phyloP scores from a whole-genome alignment of 2,329 filamentous ascomycete species.

The Pseudogymnoascus sp. region DNA sequence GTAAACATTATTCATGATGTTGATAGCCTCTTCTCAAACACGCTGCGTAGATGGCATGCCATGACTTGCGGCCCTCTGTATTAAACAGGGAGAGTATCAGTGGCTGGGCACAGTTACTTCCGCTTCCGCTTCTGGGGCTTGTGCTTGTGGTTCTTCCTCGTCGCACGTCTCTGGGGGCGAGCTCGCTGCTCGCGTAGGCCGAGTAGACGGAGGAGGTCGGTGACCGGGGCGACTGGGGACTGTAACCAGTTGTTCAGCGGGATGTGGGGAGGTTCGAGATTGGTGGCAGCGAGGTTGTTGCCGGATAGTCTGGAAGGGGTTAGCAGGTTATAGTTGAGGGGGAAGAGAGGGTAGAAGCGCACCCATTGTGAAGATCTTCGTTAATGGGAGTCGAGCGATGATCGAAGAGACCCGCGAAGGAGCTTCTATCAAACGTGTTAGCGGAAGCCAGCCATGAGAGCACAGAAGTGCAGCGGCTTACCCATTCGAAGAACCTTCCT shows the following conservation, averaged over 20 bases:
- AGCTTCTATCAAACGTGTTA: not conserved
- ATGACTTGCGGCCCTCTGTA: not conserved
- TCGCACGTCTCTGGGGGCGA: not conserved
- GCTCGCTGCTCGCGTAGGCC: not conserved
- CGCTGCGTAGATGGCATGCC: not conserved
- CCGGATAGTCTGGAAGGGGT: not conserved
- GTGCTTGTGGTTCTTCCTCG: not conserved
- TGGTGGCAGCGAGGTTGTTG: not conserved
- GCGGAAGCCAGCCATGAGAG: too few relatives aligned
- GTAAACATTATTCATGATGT: not conserved
- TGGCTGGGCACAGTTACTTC: not conserved
- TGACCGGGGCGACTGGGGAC: not conserved
- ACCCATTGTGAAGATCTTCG: not conserved
- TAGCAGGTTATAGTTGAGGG: not conserved
- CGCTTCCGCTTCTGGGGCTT: not conserved
- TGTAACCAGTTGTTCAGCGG: not conserved
- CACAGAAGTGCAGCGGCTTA: not conserved
- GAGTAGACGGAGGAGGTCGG: not conserved
- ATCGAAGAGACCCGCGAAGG: not conserved
- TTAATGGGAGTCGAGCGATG: not conserved
- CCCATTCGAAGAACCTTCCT: not conserved
- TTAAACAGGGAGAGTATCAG: not conserved
- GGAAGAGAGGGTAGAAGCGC: not conserved
- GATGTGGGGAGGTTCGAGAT: not conserved
- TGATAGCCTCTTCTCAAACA: not conserved